phyloP scores from a whole-genome alignment of 2,329 filamentous ascomycete genomes.

The Graphilbum sp. region DNA sequence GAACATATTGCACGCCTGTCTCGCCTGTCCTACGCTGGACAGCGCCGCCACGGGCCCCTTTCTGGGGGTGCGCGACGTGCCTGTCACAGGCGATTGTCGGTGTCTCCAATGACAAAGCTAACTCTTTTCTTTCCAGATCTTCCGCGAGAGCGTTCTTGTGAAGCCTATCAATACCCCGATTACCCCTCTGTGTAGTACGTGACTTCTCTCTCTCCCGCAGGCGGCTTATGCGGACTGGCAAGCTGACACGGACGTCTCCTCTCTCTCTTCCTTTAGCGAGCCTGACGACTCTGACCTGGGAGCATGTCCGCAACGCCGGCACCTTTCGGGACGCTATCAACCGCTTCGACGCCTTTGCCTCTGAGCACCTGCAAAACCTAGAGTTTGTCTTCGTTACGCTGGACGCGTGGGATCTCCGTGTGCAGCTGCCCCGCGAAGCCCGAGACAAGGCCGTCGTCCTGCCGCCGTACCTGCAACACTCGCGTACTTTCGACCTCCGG shows the following conservation, averaged over 20 bases:
- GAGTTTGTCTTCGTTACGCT: conserved; percentile 98
- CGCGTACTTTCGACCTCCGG: conserved; percentile 87
- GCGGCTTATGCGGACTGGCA: too few species aligned
- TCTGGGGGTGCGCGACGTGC: too few species aligned
- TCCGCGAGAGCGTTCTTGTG: conserved; percentile 89
- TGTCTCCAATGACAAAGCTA: not conserved
- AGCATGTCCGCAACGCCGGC: conserved; percentile 93
- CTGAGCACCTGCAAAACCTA: conserved; percentile 85
- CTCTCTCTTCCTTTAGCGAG: conserved; percentile 52
- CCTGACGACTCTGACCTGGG: conserved; percentile 95
- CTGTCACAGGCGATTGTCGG: too few species aligned
- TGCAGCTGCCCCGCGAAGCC: conserved; percentile 92
- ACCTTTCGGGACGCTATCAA: conserved; percentile 94
- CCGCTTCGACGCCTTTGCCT: conserved; percentile 85
- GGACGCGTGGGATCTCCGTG: conserved; percentile 94
- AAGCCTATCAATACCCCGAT: conserved; percentile 98
- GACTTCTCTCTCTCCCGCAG: conserved; percentile 6
- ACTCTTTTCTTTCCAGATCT: conserved; percentile 41
- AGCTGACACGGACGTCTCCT: too few species aligned
- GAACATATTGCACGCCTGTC: too few species aligned
- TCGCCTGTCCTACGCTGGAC: too few species aligned
- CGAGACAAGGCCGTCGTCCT: conserved; percentile 96
- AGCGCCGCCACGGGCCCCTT: too few species aligned
- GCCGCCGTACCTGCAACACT: conserved; percentile 93
- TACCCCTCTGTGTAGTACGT: conserved; percentile 86